Conservation (phyloP, 768 basidiomycete species). For the Collybiopsis luxurians region DNA sequence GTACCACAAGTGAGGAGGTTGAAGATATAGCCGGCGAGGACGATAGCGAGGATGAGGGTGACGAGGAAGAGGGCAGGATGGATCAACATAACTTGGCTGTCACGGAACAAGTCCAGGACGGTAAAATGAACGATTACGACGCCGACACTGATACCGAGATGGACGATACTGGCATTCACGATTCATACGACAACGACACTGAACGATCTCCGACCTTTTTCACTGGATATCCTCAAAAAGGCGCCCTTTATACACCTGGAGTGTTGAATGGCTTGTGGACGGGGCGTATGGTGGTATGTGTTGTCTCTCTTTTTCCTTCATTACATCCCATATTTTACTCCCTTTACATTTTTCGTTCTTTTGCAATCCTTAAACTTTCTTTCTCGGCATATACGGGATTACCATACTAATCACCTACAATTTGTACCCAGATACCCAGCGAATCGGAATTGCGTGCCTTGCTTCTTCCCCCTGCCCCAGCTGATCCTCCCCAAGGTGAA, state of each 20-base stretch:
- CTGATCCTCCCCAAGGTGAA: slow-evolving; percentile 9
- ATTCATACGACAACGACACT: neutral
- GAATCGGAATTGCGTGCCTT: slow-evolving; percentile 13
- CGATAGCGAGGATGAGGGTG: neutral
- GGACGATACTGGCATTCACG: neutral
- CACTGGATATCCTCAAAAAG: slow-evolving; percentile 9
- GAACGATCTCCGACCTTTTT: neutral
- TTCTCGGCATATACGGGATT: no score
- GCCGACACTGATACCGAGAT: neutral
- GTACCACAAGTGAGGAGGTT: neutral
- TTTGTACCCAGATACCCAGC: slow-evolving; percentile 24
- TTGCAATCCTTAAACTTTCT: no score
- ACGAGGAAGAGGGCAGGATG: neutral
- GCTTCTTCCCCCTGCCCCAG: slow-evolving; percentile 9
- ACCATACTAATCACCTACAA: no score
- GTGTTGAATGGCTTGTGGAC: slow-evolving; percentile 54
- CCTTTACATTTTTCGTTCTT: slow-evolving; percentile 1
- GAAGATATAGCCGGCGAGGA: neutral
- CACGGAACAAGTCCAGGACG: no score
- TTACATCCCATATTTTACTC: neutral
- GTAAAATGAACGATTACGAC: neutral
- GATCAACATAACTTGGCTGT: no score
- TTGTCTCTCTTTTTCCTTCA: neutral
- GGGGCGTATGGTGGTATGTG: slow-evolving; percentile 59
- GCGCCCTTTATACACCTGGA: slow-evolving; percentile 39